Percentiles rank a stretch among this genome's conserved stretches.
These are phyloP conservation scores for Lenzites betulinus DNA, from an alignment of 768 basidiomycete species.

Conservation along the genomic window DNA sequence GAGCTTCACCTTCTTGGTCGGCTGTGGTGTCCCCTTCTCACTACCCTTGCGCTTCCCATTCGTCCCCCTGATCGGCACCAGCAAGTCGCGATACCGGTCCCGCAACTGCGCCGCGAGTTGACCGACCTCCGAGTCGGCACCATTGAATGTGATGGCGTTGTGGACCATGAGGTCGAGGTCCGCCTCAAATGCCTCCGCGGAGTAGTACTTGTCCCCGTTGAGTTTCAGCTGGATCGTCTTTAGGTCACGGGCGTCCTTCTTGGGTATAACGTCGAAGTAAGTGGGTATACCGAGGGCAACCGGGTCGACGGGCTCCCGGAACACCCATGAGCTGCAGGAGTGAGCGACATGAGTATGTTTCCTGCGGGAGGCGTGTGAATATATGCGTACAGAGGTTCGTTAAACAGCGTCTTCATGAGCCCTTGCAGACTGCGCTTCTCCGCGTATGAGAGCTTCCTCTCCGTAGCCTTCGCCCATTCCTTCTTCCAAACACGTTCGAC, in stretches of 20 bases:
- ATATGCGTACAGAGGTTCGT: slow-evolving; percentile 63
- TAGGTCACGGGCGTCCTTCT: slow-evolving; percentile 86
- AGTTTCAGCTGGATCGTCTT: slow-evolving; percentile 79
- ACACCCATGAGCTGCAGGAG: slow-evolving; percentile 63
- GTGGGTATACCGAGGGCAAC: slow-evolving; percentile 78
- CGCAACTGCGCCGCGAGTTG: slow-evolving; percentile 52
- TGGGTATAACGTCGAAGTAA: slow-evolving; percentile 85
- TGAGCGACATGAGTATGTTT: slow-evolving; percentile 3
- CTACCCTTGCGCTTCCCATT: slow-evolving; percentile 68
- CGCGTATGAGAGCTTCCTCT: slow-evolving; percentile 69
- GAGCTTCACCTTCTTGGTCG: slow-evolving; percentile 63
- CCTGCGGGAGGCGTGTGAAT: background rate
- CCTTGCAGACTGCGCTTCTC: slow-evolving; percentile 81
- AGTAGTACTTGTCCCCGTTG: slow-evolving; percentile 80
- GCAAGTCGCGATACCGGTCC: slow-evolving; percentile 55
- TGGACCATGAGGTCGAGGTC: slow-evolving; percentile 87
- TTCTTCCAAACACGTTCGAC: slow-evolving; percentile 78
- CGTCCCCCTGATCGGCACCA: slow-evolving; percentile 50
- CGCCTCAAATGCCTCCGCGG: slow-evolving; percentile 75
- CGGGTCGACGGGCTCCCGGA: slow-evolving; percentile 89
- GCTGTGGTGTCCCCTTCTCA: slow-evolving; percentile 61
- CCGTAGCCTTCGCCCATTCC: slow-evolving; percentile 82
- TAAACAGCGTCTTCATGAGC: slow-evolving; percentile 65
- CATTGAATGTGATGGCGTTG: slow-evolving; percentile 91
- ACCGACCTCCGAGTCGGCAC: slow-evolving; percentile 78